Evolutionary conservation across 2,329 filamentous ascomycete species (phyloP), one percentile per base, ranked within the genome.

Genomic region (Hymenoscyphus fructigenus): DNA sequence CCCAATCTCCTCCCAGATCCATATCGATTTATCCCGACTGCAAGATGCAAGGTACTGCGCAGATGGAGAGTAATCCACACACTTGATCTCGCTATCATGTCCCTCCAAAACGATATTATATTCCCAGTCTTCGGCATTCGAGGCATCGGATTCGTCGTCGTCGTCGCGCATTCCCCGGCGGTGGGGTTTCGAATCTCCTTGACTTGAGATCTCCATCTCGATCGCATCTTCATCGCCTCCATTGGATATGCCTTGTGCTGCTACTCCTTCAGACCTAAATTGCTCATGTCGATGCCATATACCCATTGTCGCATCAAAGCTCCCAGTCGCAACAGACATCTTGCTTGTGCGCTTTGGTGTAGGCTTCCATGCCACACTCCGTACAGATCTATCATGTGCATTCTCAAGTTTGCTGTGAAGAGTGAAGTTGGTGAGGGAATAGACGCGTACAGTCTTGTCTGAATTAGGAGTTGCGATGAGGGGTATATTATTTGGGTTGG

Each of bases 1-100:
- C 47, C 86, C 85, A 62, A 97, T 85, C 76, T 98, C 95, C 78
- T 99, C 95, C 95, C 95, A 99, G 72, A 99, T 92, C 95, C 95
- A 99, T 20, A 98, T 92, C 17, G 87, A 91, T 80, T 98, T 98
- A 77, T 99, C 95, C 59, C 95, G 85, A 61, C 88, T 91, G 78
- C 93, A 97, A 0, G 93, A 97, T 5, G 95, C 95, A 4, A 99
- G 84, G 72, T 92, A 88, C 67, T 90, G 86, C 0, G 91, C 91
- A 0, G 86, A 86, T 0, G 91, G 88, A 20, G 85, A 88, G 80
- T 93, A 96, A 1, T 86, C 83, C 68, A 94, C 87, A 34, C 85
- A 82, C 81, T 97, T 90, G 81, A 99, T 91, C 79, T 99, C 95
- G 28, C 91, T 92, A 74, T 98, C 95, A 76, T 98, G 95, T 0